Evolutionary conservation across 257 asterid genomes (phyloP), one percentile per base, ranked within the genome.

Genomic region (Penstemon davidsonii): DNA sequence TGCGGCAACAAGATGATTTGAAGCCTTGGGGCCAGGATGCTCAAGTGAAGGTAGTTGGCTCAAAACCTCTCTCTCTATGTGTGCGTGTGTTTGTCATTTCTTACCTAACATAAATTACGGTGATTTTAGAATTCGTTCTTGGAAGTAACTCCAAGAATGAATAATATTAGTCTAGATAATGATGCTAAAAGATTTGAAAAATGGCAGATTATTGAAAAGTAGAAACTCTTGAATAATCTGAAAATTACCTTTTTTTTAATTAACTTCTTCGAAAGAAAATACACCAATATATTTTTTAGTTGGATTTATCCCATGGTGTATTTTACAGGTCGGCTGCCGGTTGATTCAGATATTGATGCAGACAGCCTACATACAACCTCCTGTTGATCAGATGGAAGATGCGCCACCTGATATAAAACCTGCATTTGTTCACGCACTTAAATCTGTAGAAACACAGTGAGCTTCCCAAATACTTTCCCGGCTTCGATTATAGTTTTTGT

Each of bases 21-120:
- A 85, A 78, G 75, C 80, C 96, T 15, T 94, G 97, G 99, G 96
- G 99, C 52, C 89, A 81, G 82, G 99, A 91, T n/a, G 78, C 76
- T 79, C 92, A 87, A 85, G 78, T 87, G 46, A 94, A 88, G 96
- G 99, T 90, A 63, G 62, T 77, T 54, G 47, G 33, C 33, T 25
- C 33, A 25, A 25, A 25, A 25, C 33, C 33, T 25, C 33, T 25
- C 33, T 25, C 33, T 25, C 33, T 25, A 1, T 25, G 33, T 25
- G 33, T 25, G 33, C 33, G 33, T 25, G 33, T 25, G 33, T 25
- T 25, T 25, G 33, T 25, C 33, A 25, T 25, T 25, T 25, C 33
- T 25, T 25, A 2, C 33, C 33, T 25, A 45, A 18, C 64, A 43
- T 55, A 25, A 25, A 25, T 25, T 46, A 19, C 33, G 60, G 51